These are phyloP conservation scores for Vitis riparia DNA, from an alignment of 164 flowering plant species.

Conservation along the genomic window DNA sequence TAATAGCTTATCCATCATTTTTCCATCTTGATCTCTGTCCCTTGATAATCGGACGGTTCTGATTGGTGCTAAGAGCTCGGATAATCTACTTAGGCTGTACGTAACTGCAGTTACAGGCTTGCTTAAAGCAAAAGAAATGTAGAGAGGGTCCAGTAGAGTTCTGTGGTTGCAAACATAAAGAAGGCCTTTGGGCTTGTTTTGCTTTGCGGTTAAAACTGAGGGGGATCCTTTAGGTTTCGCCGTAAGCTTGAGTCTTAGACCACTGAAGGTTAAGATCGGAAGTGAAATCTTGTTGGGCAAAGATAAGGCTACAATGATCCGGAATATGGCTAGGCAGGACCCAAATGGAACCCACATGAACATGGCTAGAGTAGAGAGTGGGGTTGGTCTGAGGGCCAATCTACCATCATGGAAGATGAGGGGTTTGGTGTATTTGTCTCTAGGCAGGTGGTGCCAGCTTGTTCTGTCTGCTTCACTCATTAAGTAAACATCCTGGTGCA, in stretches of 20 bases:
- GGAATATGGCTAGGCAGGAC: conserved; percentile 22
- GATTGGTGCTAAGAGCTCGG: conserved; percentile 53
- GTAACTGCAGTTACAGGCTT: conserved; percentile 46
- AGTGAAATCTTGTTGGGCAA: conserved; percentile 27
- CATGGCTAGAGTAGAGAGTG: conserved; percentile 25
- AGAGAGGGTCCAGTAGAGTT: conserved; percentile 52
- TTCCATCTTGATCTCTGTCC: conserved; percentile 34
- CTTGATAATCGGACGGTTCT: conserved; percentile 49
- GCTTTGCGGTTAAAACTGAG: background rate
- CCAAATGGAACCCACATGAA: conserved; percentile 57
- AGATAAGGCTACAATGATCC: conserved; percentile 18
- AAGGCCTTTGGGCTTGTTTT: conserved; percentile 16
- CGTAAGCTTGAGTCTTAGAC: conserved; percentile 15
- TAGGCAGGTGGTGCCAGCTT: conserved; percentile 35
- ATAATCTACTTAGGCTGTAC: conserved; percentile 54
- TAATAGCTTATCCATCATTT: conserved; percentile 40
- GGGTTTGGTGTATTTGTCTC: conserved; percentile 40
- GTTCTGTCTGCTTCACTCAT: conserved; percentile 39
- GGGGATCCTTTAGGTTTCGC: background rate
- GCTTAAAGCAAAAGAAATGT: conserved; percentile 29
- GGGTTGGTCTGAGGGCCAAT: conserved; percentile 41
- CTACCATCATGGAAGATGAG: conserved; percentile 61
- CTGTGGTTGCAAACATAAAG: conserved; percentile 62
- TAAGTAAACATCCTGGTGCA: conserved; percentile 39
- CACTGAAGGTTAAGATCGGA: conserved; percentile 32